Evolutionary conservation across 371 early-diverging fungal species (phyloP).

Genomic region (Dinochytrium kinnereticum): DNA sequence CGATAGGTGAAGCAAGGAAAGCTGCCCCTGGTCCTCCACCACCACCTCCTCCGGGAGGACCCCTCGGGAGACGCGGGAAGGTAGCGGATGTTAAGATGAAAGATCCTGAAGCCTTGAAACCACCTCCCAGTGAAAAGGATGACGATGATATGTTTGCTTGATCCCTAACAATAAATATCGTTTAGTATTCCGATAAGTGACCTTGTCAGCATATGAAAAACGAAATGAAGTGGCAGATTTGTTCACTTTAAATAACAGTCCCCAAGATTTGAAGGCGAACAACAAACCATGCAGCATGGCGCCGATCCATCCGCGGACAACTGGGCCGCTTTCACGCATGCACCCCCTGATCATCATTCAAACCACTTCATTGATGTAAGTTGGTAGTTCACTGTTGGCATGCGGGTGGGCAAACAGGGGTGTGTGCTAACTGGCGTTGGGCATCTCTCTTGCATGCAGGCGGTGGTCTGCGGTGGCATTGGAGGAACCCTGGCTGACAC

Average conservation of each 20-base stretch:
- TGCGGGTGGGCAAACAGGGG: neutral
- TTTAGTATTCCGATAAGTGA: too few relatives aligned
- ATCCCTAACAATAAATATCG: neutral
- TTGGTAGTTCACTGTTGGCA: neutral
- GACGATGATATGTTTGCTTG: constrained; percentile 20
- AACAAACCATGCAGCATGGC: neutral
- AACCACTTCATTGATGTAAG: constrained; percentile 8
- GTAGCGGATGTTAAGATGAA: neutral
- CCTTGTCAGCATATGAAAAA: neutral
- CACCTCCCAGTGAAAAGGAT: constrained; percentile 1
- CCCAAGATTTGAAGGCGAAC: neutral
- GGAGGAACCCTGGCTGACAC: constrained; percentile 76
- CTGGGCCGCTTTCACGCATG: constrained; percentile 8
- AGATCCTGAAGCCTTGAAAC: too few relatives aligned
- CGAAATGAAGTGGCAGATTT: neutral
- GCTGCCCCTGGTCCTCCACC: neutral
- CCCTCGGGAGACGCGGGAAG: neutral
- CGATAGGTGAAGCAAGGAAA: neutral
- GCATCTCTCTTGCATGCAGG: constrained; percentile 43
- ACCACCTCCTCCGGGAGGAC: neutral
- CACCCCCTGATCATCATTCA: constrained; percentile 9
- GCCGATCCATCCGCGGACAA: neutral
- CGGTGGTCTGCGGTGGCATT: constrained; percentile 71
- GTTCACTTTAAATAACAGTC: neutral
- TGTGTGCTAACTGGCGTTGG: neutral